Base-by-base conservation (phyloP, 169 alveolate genomes). In the Babesia sp. region DNA sequence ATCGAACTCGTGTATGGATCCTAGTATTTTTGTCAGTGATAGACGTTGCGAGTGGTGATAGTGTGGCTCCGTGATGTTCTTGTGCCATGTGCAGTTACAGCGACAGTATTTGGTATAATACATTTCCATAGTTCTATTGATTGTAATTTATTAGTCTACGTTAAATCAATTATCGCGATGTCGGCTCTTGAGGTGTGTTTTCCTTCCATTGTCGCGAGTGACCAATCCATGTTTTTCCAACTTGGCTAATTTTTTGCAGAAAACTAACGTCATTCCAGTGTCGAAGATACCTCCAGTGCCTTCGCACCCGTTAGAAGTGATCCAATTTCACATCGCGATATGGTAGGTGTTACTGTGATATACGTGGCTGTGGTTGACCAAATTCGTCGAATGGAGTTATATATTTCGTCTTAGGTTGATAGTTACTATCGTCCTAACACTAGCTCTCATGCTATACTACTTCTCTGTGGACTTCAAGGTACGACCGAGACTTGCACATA, bases 271-370 rank as follows among this genome's bases (percentile, higher is more conserved):
- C 31, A 56, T 34, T 16, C 2, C 9, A 39, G 29, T 48, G 46
- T 11, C 37, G 11, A 22, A 4, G 57, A 48, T 41, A 1, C 24
- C 36, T 33, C 3, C 42, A 3, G 39, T 9, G 50, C 20, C 33
- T 33, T 64, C 74, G 3, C 74, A 64, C 33, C 74, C 74, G 14
- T 11, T 34, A 28, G 36, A 64, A 1, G 74, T 64, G 51, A 64
- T 64, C 8, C 74, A 64, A 22, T 64, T 26, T 31, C 74, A 64
- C 74, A 64, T 64, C 54, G 55, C 74, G 44, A 46, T 64, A 45
- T 64, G 74, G 74, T 64, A 64, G 9, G 69, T 39, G 37, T 42
- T 14, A 44, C 45, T 3, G 18, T 42, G 29, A 3, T 12, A 3
- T 57, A 12, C 51, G 2, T 2, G 9, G 36, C n/a, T 36, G 5